These are phyloP conservation scores for Aspergillus ochraceoroseus DNA, from an alignment of 2,329 filamentous ascomycete species.

Conservation along the genomic window DNA sequence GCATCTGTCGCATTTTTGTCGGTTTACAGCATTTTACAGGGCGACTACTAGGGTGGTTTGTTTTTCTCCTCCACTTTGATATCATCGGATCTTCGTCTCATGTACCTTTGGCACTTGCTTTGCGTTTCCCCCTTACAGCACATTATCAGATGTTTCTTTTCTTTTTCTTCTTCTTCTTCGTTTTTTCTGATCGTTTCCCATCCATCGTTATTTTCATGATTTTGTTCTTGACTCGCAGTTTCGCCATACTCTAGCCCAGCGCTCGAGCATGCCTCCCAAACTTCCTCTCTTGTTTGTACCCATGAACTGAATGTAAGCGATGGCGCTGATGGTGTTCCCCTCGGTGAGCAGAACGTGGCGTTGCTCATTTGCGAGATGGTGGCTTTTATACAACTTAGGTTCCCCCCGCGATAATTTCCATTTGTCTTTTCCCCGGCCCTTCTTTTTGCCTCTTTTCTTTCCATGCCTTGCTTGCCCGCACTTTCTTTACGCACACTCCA, in stretches of 20 bases:
- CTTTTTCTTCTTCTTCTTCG: constrained; percentile 9
- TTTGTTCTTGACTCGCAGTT: constrained; percentile 7
- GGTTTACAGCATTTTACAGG: constrained; percentile 25
- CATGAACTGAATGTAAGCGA: constrained; percentile 26
- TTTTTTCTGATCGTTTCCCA: not conserved
- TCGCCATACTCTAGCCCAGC: constrained; percentile 6
- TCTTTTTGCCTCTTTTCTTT: constrained; percentile 6
- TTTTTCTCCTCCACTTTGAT: constrained; percentile 14
- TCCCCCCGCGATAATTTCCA: constrained; percentile 8
- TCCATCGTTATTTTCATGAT: constrained; percentile 9
- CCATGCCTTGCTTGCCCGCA: not conserved
- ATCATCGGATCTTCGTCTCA: constrained; percentile 21
- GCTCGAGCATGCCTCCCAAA: not conserved
- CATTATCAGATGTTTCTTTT: constrained; percentile 13
- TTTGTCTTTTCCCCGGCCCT: constrained; percentile 3
- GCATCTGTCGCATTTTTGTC: constrained; percentile 31
- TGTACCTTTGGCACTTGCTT: constrained; percentile 19
- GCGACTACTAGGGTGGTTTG: constrained; percentile 18
- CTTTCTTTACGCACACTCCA: too few species aligned
- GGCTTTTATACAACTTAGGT: constrained; percentile 2
- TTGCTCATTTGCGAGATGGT: constrained; percentile 20
- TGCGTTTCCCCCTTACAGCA: constrained; percentile 12
- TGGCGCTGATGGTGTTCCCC: constrained; percentile 33
- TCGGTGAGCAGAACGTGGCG: constrained; percentile 20
- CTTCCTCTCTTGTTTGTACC: constrained; percentile 10